Evolutionary conservation across 2,329 filamentous ascomycete species (phyloP), one percentile per base, ranked within the genome.

Genomic region (Pezicula carpinea): DNA sequence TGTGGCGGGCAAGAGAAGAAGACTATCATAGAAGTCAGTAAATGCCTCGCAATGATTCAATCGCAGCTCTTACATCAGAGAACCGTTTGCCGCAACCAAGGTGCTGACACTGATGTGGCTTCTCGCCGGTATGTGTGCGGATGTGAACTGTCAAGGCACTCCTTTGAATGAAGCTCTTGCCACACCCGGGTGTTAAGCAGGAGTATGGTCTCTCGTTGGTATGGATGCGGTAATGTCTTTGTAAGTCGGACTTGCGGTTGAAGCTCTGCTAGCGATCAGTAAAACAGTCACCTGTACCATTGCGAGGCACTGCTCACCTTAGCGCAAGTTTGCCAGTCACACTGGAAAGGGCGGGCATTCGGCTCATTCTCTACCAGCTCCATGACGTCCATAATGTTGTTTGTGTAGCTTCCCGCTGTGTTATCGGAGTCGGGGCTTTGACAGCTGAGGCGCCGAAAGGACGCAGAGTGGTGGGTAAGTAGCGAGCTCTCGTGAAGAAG

Each of bases 71-170:
- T 66, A 85, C 82, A 66, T 87, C 83, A 46, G 83, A 85, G 60
- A 87, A 87, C 34, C 80, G 72, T 68, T 86, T 87, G 38, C 77
- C 79, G 58, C 83, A 87, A 17, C 79, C 81, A 21, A 76, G 66
- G 53, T 83, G 77, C 59, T 82, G 75, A 59, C 83, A 87, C 57
- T 80, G 75, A 55, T 87, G 82, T 49, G 83, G 83, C 65, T 87
- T 87, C 68, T 87, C 83, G 47, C 82, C 82, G 1, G 82, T 86
- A 53, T 86, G 83, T 11, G 82, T 86, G 53, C 83, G 77, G 47
- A 82, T 83, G 62, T 87, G 83, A 34, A 87, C 83, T 3, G 82
- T 86, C 55, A 87, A 66, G 33, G 83, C 83, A 64, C 82, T 86
- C 51, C 82, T 72, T 59, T 87, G 83, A 53, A 86, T 86, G 64